A percentile compares a stretch with the other conserved stretches of the same genome.
Conservation (phyloP, 129 eudicot genomes). For the Centella asiatica region DNA sequence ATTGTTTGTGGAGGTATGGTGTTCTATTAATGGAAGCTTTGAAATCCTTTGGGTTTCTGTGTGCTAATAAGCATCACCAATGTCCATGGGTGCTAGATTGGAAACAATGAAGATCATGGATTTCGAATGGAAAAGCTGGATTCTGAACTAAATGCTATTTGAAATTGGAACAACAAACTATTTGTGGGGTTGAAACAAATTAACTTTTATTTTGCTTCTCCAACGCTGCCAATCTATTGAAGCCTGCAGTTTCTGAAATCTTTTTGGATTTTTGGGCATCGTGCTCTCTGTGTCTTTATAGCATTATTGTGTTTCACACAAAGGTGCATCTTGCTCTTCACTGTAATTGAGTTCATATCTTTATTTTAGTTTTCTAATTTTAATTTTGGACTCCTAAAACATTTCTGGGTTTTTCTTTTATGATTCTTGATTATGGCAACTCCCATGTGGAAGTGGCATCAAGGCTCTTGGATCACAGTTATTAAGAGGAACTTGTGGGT, state of each 20-base stretch:
- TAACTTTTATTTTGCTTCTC: conserved; percentile 17
- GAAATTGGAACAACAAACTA: conserved; percentile 24
- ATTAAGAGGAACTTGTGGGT: conserved; percentile 72
- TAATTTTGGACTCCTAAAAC: conserved; percentile 24
- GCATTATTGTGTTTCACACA: neutral
- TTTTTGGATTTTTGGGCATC: conserved; percentile 34
- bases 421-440: conserved; percentile 49
- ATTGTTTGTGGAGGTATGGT: conserved; percentile 71
- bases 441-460: conserved; percentile 73
- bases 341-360: conserved; percentile 7
- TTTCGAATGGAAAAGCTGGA: conserved; percentile 66
- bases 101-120: conserved; percentile 66
- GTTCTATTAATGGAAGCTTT: conserved; percentile 50
- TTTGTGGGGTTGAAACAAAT: conserved; percentile 32
- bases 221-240: conserved; percentile 34
- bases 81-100: conserved; percentile 83
- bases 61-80: conserved; percentile 53
- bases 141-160: conserved; percentile 40
- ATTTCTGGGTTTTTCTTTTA: no score
- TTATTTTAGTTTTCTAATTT: conserved; percentile 2
- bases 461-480: conserved; percentile 73
- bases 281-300: conserved; percentile 22
- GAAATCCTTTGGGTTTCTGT: conserved; percentile 35
- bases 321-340: neutral
- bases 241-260: conserved; percentile 32